These are phyloP conservation scores for Curvularia sp. DNA, from an alignment of 2,329 filamentous ascomycete species.

Conservation along the genomic window DNA sequence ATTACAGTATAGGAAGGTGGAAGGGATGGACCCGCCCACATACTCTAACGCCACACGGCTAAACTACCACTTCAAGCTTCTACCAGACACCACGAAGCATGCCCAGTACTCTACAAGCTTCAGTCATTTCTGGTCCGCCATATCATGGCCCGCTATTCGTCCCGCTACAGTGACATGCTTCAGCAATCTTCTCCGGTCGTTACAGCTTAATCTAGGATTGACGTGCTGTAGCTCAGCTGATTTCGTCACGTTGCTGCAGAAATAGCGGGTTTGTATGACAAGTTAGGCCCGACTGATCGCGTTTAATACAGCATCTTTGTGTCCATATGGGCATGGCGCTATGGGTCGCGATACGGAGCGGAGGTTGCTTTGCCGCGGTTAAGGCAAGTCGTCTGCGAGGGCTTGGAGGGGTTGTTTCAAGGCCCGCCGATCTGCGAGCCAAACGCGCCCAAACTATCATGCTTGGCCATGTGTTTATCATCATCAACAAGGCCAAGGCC, in stretches of 20 bases:
- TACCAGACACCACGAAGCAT: neutral
- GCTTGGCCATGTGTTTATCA: neutral
- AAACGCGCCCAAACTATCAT: neutral
- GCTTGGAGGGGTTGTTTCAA: neutral
- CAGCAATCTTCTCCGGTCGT: neutral
- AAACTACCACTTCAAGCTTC: conserved; percentile 13
- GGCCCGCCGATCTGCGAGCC: neutral
- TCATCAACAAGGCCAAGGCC: neutral
- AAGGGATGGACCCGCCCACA: conserved; percentile 17
- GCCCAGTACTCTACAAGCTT: conserved; percentile 16
- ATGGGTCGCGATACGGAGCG: neutral
- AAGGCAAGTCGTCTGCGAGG: neutral
- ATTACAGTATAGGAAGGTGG: neutral
- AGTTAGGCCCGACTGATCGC: neutral
- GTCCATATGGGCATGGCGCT: neutral
- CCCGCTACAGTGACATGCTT: neutral
- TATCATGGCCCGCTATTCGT: neutral
- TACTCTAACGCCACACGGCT: neutral
- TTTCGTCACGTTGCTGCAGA: neutral
- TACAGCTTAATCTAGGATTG: neutral
- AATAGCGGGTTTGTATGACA: neutral
- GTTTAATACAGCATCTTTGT: neutral
- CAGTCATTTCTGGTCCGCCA: neutral
- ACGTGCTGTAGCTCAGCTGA: neutral
- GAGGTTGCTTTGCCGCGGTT: neutral